A percentile compares a stretch with the other conserved stretches of the same genome.
These are phyloP conservation scores for Rhodocollybia butyracea DNA, from an alignment of 768 basidiomycete species.

Conservation along the genomic window DNA sequence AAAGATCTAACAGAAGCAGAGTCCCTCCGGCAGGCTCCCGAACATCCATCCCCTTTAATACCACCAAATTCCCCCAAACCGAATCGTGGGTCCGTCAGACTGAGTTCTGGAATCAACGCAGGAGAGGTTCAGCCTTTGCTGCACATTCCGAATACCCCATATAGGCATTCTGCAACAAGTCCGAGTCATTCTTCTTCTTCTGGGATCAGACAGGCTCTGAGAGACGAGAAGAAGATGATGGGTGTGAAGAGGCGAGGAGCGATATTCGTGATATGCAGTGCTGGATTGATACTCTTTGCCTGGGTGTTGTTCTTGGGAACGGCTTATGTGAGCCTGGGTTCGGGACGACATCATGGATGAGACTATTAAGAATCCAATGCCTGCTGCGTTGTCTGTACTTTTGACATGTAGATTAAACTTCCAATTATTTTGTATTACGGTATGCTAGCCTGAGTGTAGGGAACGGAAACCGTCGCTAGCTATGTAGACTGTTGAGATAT, in stretches of 20 bases:
- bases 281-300: constrained; percentile 40
- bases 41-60: constrained; percentile 1
- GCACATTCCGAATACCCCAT: constrained; percentile 11
- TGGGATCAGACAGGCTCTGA: constrained; percentile 18
- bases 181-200: constrained; percentile 18
- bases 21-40: constrained; percentile 8
- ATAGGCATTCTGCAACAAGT: neutral
- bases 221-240: constrained; percentile 13
- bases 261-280: constrained; percentile 43
- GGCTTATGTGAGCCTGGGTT: constrained; percentile 53
- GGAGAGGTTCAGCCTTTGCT: constrained; percentile 7
- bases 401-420: neutral
- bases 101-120: neutral
- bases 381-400: neutral
- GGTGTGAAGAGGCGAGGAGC: constrained; percentile 45
- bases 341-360: neutral
- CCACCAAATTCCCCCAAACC: neutral
- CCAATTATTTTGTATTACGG: too few relatives aligned
- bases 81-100: neutral
- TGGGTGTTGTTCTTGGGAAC: constrained; percentile 67
- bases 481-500: too few relatives aligned
- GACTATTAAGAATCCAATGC: neutral
- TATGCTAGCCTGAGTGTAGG: too few relatives aligned
- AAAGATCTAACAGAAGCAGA: constrained; percentile 25
- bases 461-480: too few relatives aligned